Percentiles rank a stretch among this genome's conserved stretches.
Conservation (phyloP, 805 yeast species). For the Candida stauntonica region DNA sequence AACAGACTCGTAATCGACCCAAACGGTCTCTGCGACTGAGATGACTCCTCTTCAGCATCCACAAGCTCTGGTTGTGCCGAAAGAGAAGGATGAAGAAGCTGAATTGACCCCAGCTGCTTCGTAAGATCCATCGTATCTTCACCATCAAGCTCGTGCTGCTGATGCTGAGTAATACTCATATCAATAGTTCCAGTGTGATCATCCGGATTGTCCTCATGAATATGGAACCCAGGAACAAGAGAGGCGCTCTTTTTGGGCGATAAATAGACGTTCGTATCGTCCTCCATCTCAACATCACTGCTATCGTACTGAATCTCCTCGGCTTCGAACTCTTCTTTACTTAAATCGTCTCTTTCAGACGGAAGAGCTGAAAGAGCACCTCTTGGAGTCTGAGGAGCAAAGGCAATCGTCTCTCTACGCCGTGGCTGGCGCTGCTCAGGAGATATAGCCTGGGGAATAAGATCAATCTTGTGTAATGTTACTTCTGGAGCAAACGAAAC, state of each 20-base stretch:
- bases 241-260: slow-evolving; percentile 17
- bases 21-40: slow-evolving; percentile 21
- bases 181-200: slow-evolving; percentile 15
- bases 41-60: too few relatives aligned
- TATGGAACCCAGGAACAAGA: slow-evolving; percentile 8
- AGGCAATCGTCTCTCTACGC: slow-evolving; percentile 28
- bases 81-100: slow-evolving; percentile 9
- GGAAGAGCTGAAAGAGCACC: slow-evolving; percentile 8
- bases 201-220: slow-evolving; percentile 19
- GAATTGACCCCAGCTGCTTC: slow-evolving; percentile 23
- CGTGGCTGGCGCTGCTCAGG: slow-evolving; percentile 21
- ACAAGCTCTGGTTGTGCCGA: slow-evolving; percentile 2
- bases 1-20: slow-evolving; percentile 27
- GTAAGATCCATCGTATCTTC: slow-evolving; percentile 28
- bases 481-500: slow-evolving; percentile 30
- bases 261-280: slow-evolving; percentile 21
- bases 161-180: slow-evolving; percentile 18
- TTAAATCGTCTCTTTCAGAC: not conserved
- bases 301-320: slow-evolving; percentile 23
- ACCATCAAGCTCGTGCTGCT: slow-evolving; percentile 7
- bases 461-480: slow-evolving; percentile 27
- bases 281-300: slow-evolving; percentile 28
- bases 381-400: slow-evolving; percentile 17
- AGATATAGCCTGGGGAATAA: slow-evolving; percentile 13
- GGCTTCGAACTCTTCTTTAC: slow-evolving; percentile 11